Evolutionary conservation across 176 grass and related monocot species (phyloP), one percentile per base, ranked within the genome.

Genomic region (Urochloa ruziziensis): DNA sequence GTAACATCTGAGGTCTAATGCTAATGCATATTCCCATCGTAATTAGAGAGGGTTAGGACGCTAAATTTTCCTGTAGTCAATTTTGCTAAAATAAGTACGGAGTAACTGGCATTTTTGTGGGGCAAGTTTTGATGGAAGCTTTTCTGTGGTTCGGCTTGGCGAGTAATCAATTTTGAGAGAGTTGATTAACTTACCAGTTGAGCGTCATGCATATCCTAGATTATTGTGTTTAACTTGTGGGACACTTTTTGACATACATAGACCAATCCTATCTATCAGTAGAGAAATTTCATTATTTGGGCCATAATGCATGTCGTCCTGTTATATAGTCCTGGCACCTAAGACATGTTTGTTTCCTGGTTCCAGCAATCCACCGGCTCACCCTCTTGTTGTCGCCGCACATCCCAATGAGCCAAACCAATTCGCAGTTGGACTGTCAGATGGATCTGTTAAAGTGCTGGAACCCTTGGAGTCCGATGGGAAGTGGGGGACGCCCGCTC

Each of bases 321-420:
- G 60, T 62, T 77, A 58, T 44, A 27, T 65, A 86, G 2, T 30
- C 53, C 35, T 79, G 23, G 62, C 48, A 75, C 67, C 59, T 82
- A 86, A 88, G 3, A 75, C 68, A 8, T 36, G 1, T 66, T 9
- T 54, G 33, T 89, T 78, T 91, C 73, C 42, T 91, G 73, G 21
- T 27, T 81, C 77, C 91, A 98, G 96, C 87, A 95, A 93, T 80
- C 86, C 88, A 12, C 75, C 54, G 24, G 49, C 90, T 43, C 84
- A 88, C 76, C 89, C 96, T 23, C 83, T 90, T 74, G 90, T 90
- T 7, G 62, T 98, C 12, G 91, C 93, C 0, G 93, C 91, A 32
- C 96, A 98, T 65, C 96, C 96, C 0, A 78, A 93, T 67, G 96
- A 98, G 77, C 85, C 96, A 73, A 95, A 92, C 85, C 96, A 98